Evolutionary conservation across 192 early-diverging fungal genomes (phyloP), one percentile per base, ranked within the genome.

Genomic region (Coemansia sp.): DNA sequence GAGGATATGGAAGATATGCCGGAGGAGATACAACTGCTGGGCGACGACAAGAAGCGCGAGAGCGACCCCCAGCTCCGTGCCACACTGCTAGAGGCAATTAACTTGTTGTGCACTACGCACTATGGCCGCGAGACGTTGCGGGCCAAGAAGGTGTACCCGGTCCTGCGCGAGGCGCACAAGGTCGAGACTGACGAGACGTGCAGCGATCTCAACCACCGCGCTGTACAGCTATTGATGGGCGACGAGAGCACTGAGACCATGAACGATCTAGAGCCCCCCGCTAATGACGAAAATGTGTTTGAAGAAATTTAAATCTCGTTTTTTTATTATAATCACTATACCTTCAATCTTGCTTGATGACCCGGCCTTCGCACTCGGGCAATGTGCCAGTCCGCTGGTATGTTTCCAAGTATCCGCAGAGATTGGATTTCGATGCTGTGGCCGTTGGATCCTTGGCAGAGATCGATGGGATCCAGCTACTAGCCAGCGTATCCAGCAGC

Each of bases 1-100:
- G 96, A 98, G 12, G 95, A 97, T 41, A 94, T 95, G 89, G 95
- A 97, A 34, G 85, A 84, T 4, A 91, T 99, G 86, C 96, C 94
- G 1, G 94, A 94, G 61, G 96, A 98, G 71, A 89, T 96, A 36
- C 94, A 97, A 72, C 76, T 97, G 3, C 71, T 96, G 40, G 91
- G 89, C 42, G 83, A 86, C 5, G 88, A 90, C 29, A 98, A 98
- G 85, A 89, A 79, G 60, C 91, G 95, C 59, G 96, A 98, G 75
- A 39, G 80, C 0, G 94, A 96, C 67, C 71, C 90, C 20, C 80
- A 87, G 20, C 78, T 99, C 11, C 86, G 92, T 15, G 61, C 79
- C 22, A 89, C 88, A 12, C 82, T 99, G 12, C 79, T 94, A 15
- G 97, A 99, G 82, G 85, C 88, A 0, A 69, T 99, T 40, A 73